Evolutionary conservation across 2,329 filamentous ascomycete genomes (phyloP).

Genomic region (Aspergillus ochraceoroseus): DNA sequence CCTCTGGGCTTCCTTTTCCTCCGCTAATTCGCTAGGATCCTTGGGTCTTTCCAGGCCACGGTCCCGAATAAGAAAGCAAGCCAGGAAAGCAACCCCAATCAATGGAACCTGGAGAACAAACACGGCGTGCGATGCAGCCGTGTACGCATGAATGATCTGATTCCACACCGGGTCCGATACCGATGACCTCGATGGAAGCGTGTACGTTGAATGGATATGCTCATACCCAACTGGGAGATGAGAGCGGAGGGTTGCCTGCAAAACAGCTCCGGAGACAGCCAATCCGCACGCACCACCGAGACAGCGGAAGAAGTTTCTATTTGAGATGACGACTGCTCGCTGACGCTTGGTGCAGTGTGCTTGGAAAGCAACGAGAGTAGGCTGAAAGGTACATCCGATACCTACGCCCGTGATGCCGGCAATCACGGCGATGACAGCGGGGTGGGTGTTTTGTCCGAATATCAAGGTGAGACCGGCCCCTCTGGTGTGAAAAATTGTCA

Average conservation of each 20-base stretch:
- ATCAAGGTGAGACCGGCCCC: conserved; percentile 52
- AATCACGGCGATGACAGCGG: conserved; percentile 49
- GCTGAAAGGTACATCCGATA: conserved; percentile 52
- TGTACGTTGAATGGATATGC: conserved; percentile 41
- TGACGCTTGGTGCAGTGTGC: conserved; percentile 54
- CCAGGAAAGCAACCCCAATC: conserved; percentile 48
- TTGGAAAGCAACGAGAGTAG: conserved; percentile 54
- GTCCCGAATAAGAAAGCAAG: conserved; percentile 51
- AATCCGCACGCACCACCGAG: conserved; percentile 57
- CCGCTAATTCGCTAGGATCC: conserved; percentile 27
- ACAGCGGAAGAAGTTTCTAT: conserved; percentile 59
- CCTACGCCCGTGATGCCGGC: conserved; percentile 51
- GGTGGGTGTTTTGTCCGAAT: conserved; percentile 45
- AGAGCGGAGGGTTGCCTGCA: conserved; percentile 38
- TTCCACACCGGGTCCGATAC: conserved; percentile 35
- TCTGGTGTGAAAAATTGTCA: conserved; percentile 18
- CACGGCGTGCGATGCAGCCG: conserved; percentile 50
- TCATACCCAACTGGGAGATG: conserved; percentile 40
- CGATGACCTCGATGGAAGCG: conserved; percentile 26
- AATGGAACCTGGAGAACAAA: conserved; percentile 56
- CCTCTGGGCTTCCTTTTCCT: conserved; percentile 18
- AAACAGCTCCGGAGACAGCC: conserved; percentile 53
- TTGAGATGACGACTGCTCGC: conserved; percentile 58
- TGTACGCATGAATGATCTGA: conserved; percentile 49
- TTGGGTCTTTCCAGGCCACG: conserved; percentile 43